Evolutionary conservation across 2,329 filamentous ascomycete species (phyloP).

Genomic region (Exophiala spinifera): DNA sequence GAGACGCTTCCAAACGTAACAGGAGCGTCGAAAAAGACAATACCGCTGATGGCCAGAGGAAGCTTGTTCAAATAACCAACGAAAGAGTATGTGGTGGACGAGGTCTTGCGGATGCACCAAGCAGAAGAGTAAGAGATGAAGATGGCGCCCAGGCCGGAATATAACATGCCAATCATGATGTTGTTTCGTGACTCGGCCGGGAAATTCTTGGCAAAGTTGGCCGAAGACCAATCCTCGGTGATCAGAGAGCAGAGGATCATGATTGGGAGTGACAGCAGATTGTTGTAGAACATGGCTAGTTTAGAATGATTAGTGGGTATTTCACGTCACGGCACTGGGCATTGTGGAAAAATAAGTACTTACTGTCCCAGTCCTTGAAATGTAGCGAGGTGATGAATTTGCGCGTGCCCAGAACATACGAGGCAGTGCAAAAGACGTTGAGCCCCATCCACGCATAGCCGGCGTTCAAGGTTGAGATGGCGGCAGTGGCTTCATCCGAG

Average conservation of each 20-base stretch:
- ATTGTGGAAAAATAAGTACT: conserved; percentile 50
- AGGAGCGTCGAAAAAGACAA: conserved; percentile 93
- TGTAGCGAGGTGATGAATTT: conserved; percentile 99
- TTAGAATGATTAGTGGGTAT: conserved; percentile 32
- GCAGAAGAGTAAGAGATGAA: conserved; percentile 99
- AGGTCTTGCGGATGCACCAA: conserved; percentile 97
- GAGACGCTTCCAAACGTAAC: conserved; percentile 89
- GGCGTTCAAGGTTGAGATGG: conserved; percentile 79
- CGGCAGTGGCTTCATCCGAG: conserved; percentile 45
- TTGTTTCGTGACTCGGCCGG: conserved; percentile 72
- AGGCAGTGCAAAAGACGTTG: conserved; percentile 91
- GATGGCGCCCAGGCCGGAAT: conserved; percentile 87
- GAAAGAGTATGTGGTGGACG: conserved; percentile 98
- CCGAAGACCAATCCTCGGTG: conserved; percentile 85
- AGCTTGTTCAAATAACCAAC: conserved; percentile 99
- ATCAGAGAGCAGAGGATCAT: conserved; percentile 77
- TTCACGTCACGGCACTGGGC: conserved; percentile 59
- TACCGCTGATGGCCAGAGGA: conserved; percentile 84
- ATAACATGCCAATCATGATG: conserved; percentile 83
- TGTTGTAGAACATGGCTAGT: conserved; percentile 99
- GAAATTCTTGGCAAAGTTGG: conserved; percentile 85
- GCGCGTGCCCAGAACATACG: conserved; percentile 88
- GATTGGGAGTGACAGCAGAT: conserved; percentile 91
- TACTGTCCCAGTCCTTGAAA: conserved; percentile 99
- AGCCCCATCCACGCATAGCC: conserved; percentile 98